A percentile compares a stretch with the other conserved stretches of the same genome.
Conservation (phyloP, 805 yeast genomes). For the Nematodospora valgi region DNA sequence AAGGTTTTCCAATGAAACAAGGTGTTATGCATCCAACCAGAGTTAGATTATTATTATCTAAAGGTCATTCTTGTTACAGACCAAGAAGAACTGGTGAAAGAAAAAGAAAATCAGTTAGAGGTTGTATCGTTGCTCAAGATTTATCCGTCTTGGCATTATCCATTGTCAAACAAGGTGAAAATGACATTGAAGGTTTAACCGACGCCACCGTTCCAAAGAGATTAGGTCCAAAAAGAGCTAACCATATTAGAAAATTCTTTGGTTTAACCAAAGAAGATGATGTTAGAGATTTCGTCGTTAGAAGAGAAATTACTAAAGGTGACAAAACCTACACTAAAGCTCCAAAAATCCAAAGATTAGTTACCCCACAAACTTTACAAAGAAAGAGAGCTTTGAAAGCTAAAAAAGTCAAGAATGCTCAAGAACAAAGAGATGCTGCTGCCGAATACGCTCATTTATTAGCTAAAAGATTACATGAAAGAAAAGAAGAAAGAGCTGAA, state of each 20-base stretch:
- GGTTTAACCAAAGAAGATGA: constrained; percentile 95
- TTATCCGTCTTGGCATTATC: constrained; percentile 92
- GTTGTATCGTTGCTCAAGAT: constrained; percentile 97
- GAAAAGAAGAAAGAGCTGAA: constrained; percentile 98
- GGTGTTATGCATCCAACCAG: constrained; percentile 99
- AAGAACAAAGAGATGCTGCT: constrained; percentile 99
- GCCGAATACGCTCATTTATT: constrained; percentile 99
- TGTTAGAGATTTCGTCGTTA: constrained; percentile 85
- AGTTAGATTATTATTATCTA: constrained; percentile 90
- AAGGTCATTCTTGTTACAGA: constrained; percentile 98
- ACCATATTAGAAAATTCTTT: constrained; percentile 99
- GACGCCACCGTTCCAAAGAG: constrained; percentile 95
- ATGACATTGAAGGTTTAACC: constrained; percentile 94
- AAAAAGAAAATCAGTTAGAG: constrained; percentile 99
- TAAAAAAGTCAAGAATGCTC: constrained; percentile 93
- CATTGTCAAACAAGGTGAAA: constrained; percentile 95
- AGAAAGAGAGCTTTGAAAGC: constrained; percentile 97
- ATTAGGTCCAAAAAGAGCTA: constrained; percentile 99
- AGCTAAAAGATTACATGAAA: constrained; percentile 97
- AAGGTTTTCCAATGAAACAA: constrained; percentile 99
- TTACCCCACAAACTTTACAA: constrained; percentile 98
- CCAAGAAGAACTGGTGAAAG: constrained; percentile 99
- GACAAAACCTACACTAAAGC: constrained; percentile 99
- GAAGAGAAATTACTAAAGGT: constrained; percentile 98
- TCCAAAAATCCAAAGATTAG: constrained; percentile 99